A percentile compares a stretch with the other conserved stretches of the same genome.
These are phyloP conservation scores for Vitellaria paradoxa DNA, from an alignment of 179 eudicot species.

Conservation along the genomic window DNA sequence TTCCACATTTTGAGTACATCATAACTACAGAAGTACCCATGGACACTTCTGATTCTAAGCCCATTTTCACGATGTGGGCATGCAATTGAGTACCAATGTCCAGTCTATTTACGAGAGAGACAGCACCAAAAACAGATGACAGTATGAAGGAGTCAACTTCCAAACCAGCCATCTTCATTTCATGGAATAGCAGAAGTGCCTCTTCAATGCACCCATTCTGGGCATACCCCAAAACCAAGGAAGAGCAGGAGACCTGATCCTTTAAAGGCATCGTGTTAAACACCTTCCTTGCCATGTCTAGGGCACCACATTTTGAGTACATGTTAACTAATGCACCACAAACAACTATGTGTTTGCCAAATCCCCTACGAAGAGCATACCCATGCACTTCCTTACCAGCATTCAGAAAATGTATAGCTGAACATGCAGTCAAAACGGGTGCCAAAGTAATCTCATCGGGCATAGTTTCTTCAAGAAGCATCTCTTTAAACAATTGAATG, in stretches of 20 bases:
- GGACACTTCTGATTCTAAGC: slow-evolving; percentile 54
- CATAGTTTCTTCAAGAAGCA: slow-evolving; percentile 34
- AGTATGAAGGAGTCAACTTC: slow-evolving; percentile 51
- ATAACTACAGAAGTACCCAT: slow-evolving; percentile 66
- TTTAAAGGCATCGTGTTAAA: slow-evolving; percentile 54
- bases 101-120: slow-evolving; percentile 34
- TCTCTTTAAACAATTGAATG: slow-evolving; percentile 53
- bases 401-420: slow-evolving; percentile 34
- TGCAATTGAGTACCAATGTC: slow-evolving; percentile 58
- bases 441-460: slow-evolving; percentile 53
- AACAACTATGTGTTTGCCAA: slow-evolving; percentile 27
- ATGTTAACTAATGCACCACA: slow-evolving; percentile 69
- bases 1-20: slow-evolving; percentile 74
- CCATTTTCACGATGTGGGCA: slow-evolving; percentile 42
- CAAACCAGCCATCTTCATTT: slow-evolving; percentile 39
- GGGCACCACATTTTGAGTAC: slow-evolving; percentile 75
- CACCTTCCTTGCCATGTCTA: slow-evolving; percentile 49
- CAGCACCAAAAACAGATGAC: slow-evolving; percentile 61
- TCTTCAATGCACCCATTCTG: slow-evolving; percentile 51
- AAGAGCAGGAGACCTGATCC: slow-evolving; percentile 61
- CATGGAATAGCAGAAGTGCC: slow-evolving; percentile 51
- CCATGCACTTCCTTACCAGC: slow-evolving; percentile 79
- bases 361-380: slow-evolving; percentile 48
- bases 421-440: slow-evolving; percentile 59
- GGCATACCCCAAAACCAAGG: slow-evolving; percentile 75